A percentile compares a stretch with the other conserved stretches of the same genome.
Conservation (phyloP, 768 basidiomycete genomes). For the Cytidiella melzeri region DNA sequence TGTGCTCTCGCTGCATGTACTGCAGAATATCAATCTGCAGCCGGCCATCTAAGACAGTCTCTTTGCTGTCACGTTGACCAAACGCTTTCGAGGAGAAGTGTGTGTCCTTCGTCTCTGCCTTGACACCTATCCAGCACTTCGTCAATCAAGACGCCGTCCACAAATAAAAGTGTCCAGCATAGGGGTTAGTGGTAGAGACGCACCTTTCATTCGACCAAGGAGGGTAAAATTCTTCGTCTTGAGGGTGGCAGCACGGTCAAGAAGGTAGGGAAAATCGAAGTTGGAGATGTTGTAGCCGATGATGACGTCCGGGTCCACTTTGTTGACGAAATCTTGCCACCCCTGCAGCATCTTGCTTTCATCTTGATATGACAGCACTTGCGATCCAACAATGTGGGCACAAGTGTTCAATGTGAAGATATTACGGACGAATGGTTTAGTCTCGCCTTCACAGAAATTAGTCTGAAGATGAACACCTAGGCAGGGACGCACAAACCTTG, state of each 20-base stretch:
- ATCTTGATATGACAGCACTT: slow-evolving; percentile 78
- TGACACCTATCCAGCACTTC: slow-evolving; percentile 43
- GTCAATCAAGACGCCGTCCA: neutral
- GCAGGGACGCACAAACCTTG: slow-evolving; percentile 60
- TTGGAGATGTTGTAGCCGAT: slow-evolving; percentile 93
- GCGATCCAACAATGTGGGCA: slow-evolving; percentile 94
- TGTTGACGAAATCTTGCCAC: slow-evolving; percentile 88
- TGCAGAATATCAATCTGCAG: slow-evolving; percentile 94
- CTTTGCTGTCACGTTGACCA: slow-evolving; percentile 94
- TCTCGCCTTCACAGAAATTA: too few relatives aligned
- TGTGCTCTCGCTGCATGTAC: slow-evolving; percentile 98
- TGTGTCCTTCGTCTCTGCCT: slow-evolving; percentile 81
- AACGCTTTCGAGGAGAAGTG: slow-evolving; percentile 99
- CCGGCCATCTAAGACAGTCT: slow-evolving; percentile 84
- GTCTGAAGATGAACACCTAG: neutral
- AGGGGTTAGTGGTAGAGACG: slow-evolving; percentile 20
- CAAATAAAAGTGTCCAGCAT: neutral
- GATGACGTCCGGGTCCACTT: slow-evolving; percentile 91
- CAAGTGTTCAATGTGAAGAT: slow-evolving; percentile 95
- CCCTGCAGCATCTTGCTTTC: slow-evolving; percentile 67
- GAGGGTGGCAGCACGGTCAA: slow-evolving; percentile 85
- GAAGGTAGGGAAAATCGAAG: slow-evolving; percentile 95
- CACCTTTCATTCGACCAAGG: slow-evolving; percentile 57
- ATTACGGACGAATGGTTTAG: slow-evolving; percentile 91
- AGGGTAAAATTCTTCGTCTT: slow-evolving; percentile 37